Percentiles rank a stretch among this genome's conserved stretches.
These are phyloP conservation scores for Stagonosporopsis vannaccii DNA, from an alignment of 2,329 filamentous ascomycete species.

Conservation along the genomic window DNA sequence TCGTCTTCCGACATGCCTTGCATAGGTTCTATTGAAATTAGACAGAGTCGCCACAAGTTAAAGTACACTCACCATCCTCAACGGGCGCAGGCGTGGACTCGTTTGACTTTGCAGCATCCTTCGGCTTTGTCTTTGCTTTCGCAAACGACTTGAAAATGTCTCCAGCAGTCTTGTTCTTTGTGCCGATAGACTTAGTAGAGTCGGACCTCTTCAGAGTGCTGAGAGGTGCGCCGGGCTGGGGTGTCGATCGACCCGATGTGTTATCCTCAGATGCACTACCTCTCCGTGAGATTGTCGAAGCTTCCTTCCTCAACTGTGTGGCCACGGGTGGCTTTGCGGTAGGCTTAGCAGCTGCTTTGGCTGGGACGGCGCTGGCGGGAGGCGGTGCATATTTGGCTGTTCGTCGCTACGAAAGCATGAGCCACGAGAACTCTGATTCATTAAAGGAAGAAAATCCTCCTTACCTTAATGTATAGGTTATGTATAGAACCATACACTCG, in stretches of 20 bases:
- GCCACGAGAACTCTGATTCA: not conserved
- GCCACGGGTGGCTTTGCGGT: constrained; percentile 29
- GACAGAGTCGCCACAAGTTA: not conserved
- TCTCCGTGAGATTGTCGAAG: constrained; percentile 24
- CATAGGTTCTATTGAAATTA: constrained; percentile 54
- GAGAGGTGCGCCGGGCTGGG: constrained; percentile 32
- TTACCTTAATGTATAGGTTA: constrained; percentile 71
- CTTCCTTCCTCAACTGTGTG: constrained; percentile 30
- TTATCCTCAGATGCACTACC: constrained; percentile 44
- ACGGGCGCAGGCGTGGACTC: constrained; percentile 50
- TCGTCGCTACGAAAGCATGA: constrained; percentile 51
- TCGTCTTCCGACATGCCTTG: constrained; percentile 61
- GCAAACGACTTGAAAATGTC: constrained; percentile 83
- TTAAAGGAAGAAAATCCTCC: not conserved
- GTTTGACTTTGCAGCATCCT: constrained; percentile 55
- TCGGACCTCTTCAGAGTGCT: constrained; percentile 43
- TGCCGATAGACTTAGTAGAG: constrained; percentile 56
- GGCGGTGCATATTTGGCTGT: constrained; percentile 49
- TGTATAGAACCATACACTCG: constrained; percentile 76
- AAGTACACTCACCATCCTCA: constrained; percentile 57
- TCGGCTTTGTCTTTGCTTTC: constrained; percentile 66
- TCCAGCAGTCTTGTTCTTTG: constrained; percentile 63
- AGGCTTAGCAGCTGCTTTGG: constrained; percentile 21
- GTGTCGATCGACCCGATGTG: constrained; percentile 44
- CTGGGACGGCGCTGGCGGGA: constrained; percentile 35